Evolutionary conservation across 1,284 basidiomycete genomes (phyloP), one percentile per base, ranked within the genome.

Genomic region (Apiotrichum montevideense): DNA sequence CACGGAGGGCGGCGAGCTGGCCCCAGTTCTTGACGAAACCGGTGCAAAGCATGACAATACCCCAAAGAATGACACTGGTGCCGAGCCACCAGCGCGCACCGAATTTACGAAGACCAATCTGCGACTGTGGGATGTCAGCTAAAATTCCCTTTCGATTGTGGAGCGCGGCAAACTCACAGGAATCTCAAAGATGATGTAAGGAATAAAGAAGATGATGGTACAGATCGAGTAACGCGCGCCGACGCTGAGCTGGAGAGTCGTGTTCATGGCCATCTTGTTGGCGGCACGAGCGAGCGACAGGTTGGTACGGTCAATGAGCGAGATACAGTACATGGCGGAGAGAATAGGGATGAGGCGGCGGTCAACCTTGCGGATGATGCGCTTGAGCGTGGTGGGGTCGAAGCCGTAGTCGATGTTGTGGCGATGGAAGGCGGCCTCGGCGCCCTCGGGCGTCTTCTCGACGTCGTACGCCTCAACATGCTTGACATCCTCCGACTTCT

Each of bases 101-200:
- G 34, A 61, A 61, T 45, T 46, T 46, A 37, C 56, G 51, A 6
- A 61, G 56, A 44, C 59, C 56, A 34, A 61, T 10, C 48, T 61
- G 59, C 21, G 56, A 58, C 21, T 49, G 46, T 13, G 8, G 11
- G 7, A n/a, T 61, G 53, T 54, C 55, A 65, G 6, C 21, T 21
- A 21, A 21, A 21, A 21, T 21, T 21, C 21, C 21, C 21, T 21
- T 21, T 21, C 21, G 21, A 21, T 21, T 21, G 21, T 21, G 21
- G 21, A 21, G 21, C 21, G 21, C 21, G 21, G 21, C 3, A 48
- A 9, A 52, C 58, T 48, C 42, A 58, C 59, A 4, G 63, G 63
- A 15, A 64, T 55, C 44, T 64, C 69, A 34, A 79, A 78, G 62
- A 78, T 64, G 58, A 78, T 71, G 60, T 76, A 73, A n/a, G 73